Evolutionary conservation across 805 yeast genomes (phyloP).

Genomic region (Kodamaea kakaduensis): DNA sequence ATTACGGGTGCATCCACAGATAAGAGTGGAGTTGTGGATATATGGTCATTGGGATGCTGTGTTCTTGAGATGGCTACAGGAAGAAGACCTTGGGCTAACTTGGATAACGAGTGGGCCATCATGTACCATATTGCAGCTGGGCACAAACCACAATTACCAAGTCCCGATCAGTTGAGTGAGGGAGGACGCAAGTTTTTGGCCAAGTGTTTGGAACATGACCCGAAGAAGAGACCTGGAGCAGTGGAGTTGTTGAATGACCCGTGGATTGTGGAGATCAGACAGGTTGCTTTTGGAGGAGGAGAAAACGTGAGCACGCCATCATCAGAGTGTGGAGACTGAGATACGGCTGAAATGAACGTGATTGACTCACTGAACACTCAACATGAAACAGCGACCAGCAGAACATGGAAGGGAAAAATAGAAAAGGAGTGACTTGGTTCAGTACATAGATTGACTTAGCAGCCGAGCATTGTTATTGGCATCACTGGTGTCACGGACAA

Average conservation of each 20-base stretch:
- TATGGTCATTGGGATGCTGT: slow-evolving; percentile 97
- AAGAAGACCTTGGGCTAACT: slow-evolving; percentile 90
- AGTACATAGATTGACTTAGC: too few relatives aligned
- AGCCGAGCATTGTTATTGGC: too few relatives aligned
- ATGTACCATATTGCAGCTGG: slow-evolving; percentile 99
- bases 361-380: too few relatives aligned
- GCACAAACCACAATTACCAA: slow-evolving; percentile 81
- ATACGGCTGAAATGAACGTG: too few relatives aligned
- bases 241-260: slow-evolving; percentile 83
- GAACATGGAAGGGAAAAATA: too few relatives aligned
- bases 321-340: too few relatives aligned
- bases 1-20: slow-evolving; percentile 71
- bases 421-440: too few relatives aligned
- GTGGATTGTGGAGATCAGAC: slow-evolving; percentile 75
- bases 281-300: slow-evolving; percentile 56
- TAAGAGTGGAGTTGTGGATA: slow-evolving; percentile 67
- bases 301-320: slow-evolving; percentile 32
- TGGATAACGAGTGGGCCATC: slow-evolving; percentile 97
- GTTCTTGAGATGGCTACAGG: slow-evolving; percentile 97
- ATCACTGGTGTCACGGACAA: too few relatives aligned
- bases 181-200: slow-evolving; percentile 69
- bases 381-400: too few relatives aligned
- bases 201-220: slow-evolving; percentile 78
- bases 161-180: slow-evolving; percentile 68
- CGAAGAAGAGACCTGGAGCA: slow-evolving; percentile 76